Base-by-base conservation (phyloP, 2,329 filamentous ascomycete genomes). In the Ascocoryne sarcoides region DNA sequence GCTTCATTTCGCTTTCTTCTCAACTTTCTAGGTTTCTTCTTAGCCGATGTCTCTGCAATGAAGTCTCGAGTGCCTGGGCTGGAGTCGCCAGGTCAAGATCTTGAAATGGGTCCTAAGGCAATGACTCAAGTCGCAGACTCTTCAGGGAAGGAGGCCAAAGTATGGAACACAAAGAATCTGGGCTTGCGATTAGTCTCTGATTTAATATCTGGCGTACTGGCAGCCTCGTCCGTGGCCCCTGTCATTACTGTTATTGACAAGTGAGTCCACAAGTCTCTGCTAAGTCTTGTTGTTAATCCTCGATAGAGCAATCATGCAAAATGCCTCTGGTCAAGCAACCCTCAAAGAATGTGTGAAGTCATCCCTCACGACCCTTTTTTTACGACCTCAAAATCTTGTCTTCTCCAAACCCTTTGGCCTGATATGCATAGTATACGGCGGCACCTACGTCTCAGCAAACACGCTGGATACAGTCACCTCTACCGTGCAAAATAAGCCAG, bases 371-470 rank as follows among this genome's bases (percentile, higher is more conserved):
- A 64, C 68, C 29, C 67, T 87, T 37, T 35, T 83, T 42, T 51
- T 67, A n/a, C 70, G 67, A 7, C 83, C 83, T 0, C 77, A 79
- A 43, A 54, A 62, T 17, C 68, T 83, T 53, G 54, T 87, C 49
- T 62, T 77, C 58, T 76, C 76, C 36, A 76, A 75, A 44, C 82
- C 83, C 1, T 82, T 83, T 53, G 75, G 67, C 33, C 71, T 87
- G 49, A 81, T 88, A 58, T 73, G 76, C 64, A 67, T 76, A 63
- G 69, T 94, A 32, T 96, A 95, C 69, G 84, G 80, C 46, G 82
- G 84, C 50, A 96, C 90, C 44, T 95, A 95, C 67, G 66, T 92
- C 10, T 87, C 85, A 1, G 89, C 90, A 48, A 95, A 95, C 67
- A 65, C 74, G 10, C 77, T 95, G 59, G 90, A 96, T 66, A 95